Evolutionary conservation across 1,139 yeast species (phyloP).

Genomic region (Torulaspora pretoriensis): DNA sequence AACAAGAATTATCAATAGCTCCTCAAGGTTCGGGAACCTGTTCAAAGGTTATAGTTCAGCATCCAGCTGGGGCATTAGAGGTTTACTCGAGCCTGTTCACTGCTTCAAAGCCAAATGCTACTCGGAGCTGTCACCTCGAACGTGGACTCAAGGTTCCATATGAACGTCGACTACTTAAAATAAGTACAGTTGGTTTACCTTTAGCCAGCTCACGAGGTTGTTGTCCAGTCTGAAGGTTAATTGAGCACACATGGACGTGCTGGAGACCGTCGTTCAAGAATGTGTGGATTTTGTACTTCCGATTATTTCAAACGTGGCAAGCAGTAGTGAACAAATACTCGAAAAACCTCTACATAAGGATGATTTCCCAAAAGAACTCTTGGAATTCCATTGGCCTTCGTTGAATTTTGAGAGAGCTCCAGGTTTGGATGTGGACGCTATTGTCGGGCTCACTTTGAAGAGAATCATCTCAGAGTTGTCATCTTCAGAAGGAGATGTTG

Average conservation of each 20-base stretch:
- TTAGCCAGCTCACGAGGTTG: too few species aligned
- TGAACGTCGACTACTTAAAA: too few species aligned
- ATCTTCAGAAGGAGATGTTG: conserved; percentile 9
- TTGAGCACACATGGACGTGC: conserved; percentile 4
- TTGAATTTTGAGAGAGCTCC: background rate
- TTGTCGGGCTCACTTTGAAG: conserved; percentile 18
- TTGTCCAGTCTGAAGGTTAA: background rate
- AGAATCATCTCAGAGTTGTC: conserved; percentile 18
- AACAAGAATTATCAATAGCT: too few species aligned
- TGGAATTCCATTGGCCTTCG: conserved; percentile 18
- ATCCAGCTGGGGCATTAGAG: too few species aligned
- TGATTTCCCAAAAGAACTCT: conserved; percentile 8
- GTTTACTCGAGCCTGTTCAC: too few species aligned
- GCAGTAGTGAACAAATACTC: conserved; percentile 4
- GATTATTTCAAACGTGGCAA: conserved; percentile 2
- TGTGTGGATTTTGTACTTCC: conserved; percentile 13
- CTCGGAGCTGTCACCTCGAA: too few species aligned
- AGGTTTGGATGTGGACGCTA: conserved; percentile 14
- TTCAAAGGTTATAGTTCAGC: too few species aligned
- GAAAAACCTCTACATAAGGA: conserved; percentile 8
- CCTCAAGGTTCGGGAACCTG: too few species aligned
- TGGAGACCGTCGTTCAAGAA: conserved; percentile 11
- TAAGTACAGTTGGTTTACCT: background rate
- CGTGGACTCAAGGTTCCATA: too few species aligned
- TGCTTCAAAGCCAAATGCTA: too few species aligned